These are phyloP conservation scores for Lichtheimia ramosa DNA, from an alignment of 371 early-diverging fungal genomes.

Conservation along the genomic window DNA sequence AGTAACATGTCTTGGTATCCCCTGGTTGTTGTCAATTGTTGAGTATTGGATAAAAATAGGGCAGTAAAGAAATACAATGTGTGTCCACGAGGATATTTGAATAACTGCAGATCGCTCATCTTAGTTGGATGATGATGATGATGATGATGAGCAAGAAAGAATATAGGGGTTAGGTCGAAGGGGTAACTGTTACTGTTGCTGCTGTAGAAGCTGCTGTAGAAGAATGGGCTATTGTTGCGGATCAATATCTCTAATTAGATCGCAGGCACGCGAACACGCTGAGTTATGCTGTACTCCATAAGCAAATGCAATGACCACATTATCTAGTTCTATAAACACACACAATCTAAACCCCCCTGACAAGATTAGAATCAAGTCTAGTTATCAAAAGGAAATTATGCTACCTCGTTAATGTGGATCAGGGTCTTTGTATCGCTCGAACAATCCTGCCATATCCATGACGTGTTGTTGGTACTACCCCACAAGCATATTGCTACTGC, in stretches of 20 bases:
- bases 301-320: not conserved
- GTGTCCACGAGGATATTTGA: no score
- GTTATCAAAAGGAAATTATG: not conserved
- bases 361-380: no score
- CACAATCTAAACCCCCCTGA: not conserved
- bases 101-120: no score
- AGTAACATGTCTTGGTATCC: no score
- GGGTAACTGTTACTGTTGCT: not conserved
- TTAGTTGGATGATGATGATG: no score
- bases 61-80: no score
- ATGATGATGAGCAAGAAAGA: not conserved
- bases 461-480: no score
- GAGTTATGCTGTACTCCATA: not conserved
- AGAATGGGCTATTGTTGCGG: not conserved
- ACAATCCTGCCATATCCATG: no score
- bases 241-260: constrained; percentile 1
- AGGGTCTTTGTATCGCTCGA: no score
- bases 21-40: no score
- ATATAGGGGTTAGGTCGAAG: not conserved
- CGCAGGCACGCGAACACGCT: constrained; percentile 2
- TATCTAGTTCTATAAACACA: not conserved
- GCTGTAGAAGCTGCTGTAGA: not conserved
- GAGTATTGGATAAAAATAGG: no score
- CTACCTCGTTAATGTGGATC: not conserved
- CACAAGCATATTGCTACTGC: no score